phyloP scores from a whole-genome alignment of 345 rosid species.

The Lepidium sativum region DNA sequence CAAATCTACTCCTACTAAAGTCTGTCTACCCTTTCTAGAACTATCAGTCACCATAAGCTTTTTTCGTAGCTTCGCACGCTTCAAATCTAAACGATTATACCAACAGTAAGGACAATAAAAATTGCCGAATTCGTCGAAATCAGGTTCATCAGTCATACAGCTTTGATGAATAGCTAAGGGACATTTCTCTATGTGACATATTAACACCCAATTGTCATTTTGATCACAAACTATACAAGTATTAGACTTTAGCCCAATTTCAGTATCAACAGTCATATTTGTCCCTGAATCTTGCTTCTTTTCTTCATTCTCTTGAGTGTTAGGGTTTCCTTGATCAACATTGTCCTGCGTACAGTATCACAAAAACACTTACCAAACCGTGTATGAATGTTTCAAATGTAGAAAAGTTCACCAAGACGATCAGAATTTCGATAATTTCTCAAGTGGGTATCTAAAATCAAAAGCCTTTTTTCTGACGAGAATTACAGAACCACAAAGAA shows the following conservation, averaged over 20 bases:
- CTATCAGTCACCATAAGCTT: constrained; percentile 30
- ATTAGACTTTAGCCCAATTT: background rate
- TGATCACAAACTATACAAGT: constrained; percentile 30
- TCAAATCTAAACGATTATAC: constrained; percentile 32
- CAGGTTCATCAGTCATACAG: constrained; percentile 22
- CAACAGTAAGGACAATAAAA: constrained; percentile 64
- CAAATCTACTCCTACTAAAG: background rate
- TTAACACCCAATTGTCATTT: constrained; percentile 31
- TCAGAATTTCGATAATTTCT: background rate
- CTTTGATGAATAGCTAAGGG: constrained; percentile 38
- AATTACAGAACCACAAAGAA: background rate
- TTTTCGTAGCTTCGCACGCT: constrained; percentile 18
- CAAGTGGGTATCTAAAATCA: background rate
- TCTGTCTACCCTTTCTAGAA: constrained; percentile 16
- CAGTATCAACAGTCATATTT: background rate
- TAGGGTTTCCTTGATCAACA: background rate
- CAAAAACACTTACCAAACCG: background rate
- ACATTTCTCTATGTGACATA: constrained; percentile 37
- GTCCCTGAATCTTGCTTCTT: background rate
- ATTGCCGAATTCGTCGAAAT: constrained; percentile 38
- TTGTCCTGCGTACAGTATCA: constrained; percentile 15
- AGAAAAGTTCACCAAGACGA: background rate
- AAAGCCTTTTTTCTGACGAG: background rate
- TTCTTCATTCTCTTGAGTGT: background rate
- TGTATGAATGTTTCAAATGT: background rate